Conservation (phyloP, 2,329 filamentous ascomycete genomes). For the Exophiala calicioides region DNA sequence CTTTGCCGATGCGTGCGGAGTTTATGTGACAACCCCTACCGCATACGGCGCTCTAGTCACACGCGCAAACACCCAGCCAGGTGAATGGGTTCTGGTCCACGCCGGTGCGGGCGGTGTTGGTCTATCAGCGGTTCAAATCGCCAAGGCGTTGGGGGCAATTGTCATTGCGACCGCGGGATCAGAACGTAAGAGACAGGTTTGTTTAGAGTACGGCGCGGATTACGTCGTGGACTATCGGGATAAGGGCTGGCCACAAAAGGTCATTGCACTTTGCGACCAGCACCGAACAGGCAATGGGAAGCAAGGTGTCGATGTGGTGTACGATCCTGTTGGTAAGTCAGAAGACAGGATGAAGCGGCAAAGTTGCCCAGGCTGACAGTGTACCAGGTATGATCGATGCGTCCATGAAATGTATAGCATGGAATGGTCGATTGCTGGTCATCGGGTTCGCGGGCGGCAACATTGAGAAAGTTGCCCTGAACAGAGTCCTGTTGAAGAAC, state of each 20-base stretch:
- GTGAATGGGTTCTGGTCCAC: slow-evolving; percentile 87
- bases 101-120: slow-evolving; percentile 92
- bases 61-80: slow-evolving; percentile 72
- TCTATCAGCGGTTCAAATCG: slow-evolving; percentile 86
- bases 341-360: neutral
- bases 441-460: slow-evolving; percentile 84
- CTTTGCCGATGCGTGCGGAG: slow-evolving; percentile 78
- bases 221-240: slow-evolving; percentile 77
- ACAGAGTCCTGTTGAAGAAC: slow-evolving; percentile 91
- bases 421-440: slow-evolving; percentile 85
- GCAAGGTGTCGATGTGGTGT: slow-evolving; percentile 83
- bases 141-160: slow-evolving; percentile 85
- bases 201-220: slow-evolving; percentile 79
- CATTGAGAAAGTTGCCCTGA: slow-evolving; percentile 91
- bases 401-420: slow-evolving; percentile 87
- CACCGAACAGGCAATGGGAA: slow-evolving; percentile 64
- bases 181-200: slow-evolving; percentile 75
- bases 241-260: slow-evolving; percentile 66
- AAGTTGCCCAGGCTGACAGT: neutral
- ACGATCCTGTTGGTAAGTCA: slow-evolving; percentile 75
- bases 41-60: slow-evolving; percentile 81
- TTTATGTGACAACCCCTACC: slow-evolving; percentile 91
- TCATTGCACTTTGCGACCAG: slow-evolving; percentile 64
- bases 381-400: slow-evolving; percentile 66
- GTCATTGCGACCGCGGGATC: slow-evolving; percentile 92